phyloP scores from a whole-genome alignment of 1,139 yeast species.

The Pichia cactophila region DNA sequence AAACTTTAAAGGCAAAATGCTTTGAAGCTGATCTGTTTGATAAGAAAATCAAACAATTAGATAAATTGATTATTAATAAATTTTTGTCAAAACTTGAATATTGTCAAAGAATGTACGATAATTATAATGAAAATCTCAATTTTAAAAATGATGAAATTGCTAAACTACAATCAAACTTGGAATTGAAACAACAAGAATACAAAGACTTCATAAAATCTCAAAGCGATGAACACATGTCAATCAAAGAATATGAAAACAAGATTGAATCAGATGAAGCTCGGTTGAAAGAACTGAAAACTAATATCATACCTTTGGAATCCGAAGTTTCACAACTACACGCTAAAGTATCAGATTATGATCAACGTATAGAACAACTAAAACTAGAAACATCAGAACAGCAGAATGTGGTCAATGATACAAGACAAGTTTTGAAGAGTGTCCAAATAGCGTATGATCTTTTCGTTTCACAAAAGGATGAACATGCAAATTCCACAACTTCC shows the following conservation, averaged over 20 bases:
- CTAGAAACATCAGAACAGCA: constrained; percentile 50
- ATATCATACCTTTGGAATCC: constrained; percentile 51
- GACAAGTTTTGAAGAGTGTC: constrained; percentile 43
- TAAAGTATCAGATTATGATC: constrained; percentile 42
- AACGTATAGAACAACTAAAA: constrained; percentile 46
- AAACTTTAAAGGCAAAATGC: constrained; percentile 72
- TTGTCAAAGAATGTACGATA: constrained; percentile 37
- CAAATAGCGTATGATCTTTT: constrained; percentile 31
- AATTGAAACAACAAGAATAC: constrained; percentile 24
- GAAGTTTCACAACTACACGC: constrained; percentile 41
- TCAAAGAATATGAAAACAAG: constrained; percentile 26
- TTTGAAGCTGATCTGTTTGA: constrained; percentile 67
- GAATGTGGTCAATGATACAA: constrained; percentile 34
- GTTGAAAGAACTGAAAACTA: constrained; percentile 41
- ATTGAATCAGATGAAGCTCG: constrained; percentile 25
- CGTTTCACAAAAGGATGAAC: constrained; percentile 36
- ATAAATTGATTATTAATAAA: constrained; percentile 39
- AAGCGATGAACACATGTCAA: constrained; percentile 39
- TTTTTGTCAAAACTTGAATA: constrained; percentile 65
- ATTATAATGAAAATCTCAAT: constrained; percentile 27
- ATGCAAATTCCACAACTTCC: constrained; percentile 37
- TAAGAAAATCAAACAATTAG: constrained; percentile 43
- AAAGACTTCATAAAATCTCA: constrained; percentile 31
- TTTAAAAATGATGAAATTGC: constrained; percentile 6
- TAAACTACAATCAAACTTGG: constrained; percentile 11